A percentile compares a stretch with the other conserved stretches of the same genome.
These are phyloP conservation scores for Moesziomyces sp. DNA, from an alignment of 1,284 basidiomycete genomes.

Conservation along the genomic window DNA sequence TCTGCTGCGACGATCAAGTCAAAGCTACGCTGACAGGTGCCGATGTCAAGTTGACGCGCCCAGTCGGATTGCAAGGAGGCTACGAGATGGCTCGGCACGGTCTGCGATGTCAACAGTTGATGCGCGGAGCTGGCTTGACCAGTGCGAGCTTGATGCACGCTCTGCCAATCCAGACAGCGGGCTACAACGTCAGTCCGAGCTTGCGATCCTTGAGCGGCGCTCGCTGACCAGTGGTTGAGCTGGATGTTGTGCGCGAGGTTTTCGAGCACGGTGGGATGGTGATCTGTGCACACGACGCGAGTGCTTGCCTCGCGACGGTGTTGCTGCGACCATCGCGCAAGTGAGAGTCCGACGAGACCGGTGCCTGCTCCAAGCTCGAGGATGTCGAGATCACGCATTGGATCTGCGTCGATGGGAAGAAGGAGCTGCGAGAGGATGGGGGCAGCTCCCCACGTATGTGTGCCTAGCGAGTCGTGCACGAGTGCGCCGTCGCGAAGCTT, in stretches of 20 bases:
- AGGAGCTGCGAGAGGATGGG: conserved; percentile 56
- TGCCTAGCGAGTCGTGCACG: conserved; percentile 58
- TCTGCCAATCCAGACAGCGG: conserved; percentile 58
- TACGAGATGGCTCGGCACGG: conserved; percentile 28
- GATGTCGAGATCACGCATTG: conserved; percentile 12
- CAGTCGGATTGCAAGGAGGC: conserved; percentile 3
- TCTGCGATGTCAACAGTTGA: conserved; percentile 47
- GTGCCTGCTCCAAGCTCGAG: conserved; percentile 65
- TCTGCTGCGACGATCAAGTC: conserved; percentile 61
- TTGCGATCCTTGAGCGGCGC: not conserved
- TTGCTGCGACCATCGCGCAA: conserved; percentile 27
- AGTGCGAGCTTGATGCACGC: conserved; percentile 20
- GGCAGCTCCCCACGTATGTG: conserved; percentile 62
- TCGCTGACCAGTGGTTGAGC: conserved; percentile 29
- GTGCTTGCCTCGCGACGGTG: conserved; percentile 1
- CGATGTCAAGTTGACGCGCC: conserved; percentile 9
- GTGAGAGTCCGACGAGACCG: conserved; percentile 56
- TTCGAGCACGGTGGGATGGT: conserved; percentile 57
- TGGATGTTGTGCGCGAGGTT: conserved; percentile 52
- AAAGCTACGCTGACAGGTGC: conserved; percentile 14
- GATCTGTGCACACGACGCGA: conserved; percentile 51
- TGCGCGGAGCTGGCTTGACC: not conserved
- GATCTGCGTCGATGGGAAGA: conserved; percentile 10
- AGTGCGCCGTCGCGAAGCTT: conserved; percentile 51
- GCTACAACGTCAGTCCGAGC: conserved; percentile 9